Evolutionary conservation across 2,329 filamentous ascomycete genomes (phyloP).

Genomic region (Orbilia quercus): DNA sequence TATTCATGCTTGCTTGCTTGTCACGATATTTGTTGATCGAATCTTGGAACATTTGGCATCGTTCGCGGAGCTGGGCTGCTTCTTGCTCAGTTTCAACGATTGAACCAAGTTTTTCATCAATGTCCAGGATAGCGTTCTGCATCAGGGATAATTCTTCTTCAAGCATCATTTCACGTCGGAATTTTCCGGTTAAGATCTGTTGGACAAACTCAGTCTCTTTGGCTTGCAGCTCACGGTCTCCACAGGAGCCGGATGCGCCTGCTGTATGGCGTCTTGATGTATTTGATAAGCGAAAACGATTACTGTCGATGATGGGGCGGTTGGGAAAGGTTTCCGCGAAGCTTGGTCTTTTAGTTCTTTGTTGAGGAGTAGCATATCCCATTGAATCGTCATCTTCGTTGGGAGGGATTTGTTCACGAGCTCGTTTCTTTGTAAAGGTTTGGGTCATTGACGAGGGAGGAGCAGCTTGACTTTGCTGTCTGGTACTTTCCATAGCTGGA

Average conservation of each 20-base stretch:
- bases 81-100: slow-evolving; percentile 37
- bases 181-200: slow-evolving; percentile 31
- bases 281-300: background rate
- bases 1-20: slow-evolving; percentile 4
- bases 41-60: slow-evolving; percentile 41
- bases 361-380: background rate
- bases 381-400: background rate
- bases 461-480: no score
- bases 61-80: slow-evolving; percentile 14
- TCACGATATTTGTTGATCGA: slow-evolving; percentile 35
- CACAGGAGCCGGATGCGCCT: slow-evolving; percentile 4
- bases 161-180: slow-evolving; percentile 25
- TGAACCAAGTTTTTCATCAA: slow-evolving; percentile 36
- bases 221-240: background rate
- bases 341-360: background rate
- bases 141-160: slow-evolving; percentile 31
- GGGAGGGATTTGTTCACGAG: no score
- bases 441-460: no score
- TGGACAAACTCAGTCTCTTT: slow-evolving; percentile 46
- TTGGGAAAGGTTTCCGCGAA: background rate
- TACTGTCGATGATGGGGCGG: background rate
- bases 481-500: no score
- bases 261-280: slow-evolving; percentile 1
- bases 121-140: slow-evolving; percentile 28
- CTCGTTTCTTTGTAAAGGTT: no score